Evolutionary conservation across 1,139 yeast genomes (phyloP).

Genomic region (Starmera stellimalicola): DNA sequence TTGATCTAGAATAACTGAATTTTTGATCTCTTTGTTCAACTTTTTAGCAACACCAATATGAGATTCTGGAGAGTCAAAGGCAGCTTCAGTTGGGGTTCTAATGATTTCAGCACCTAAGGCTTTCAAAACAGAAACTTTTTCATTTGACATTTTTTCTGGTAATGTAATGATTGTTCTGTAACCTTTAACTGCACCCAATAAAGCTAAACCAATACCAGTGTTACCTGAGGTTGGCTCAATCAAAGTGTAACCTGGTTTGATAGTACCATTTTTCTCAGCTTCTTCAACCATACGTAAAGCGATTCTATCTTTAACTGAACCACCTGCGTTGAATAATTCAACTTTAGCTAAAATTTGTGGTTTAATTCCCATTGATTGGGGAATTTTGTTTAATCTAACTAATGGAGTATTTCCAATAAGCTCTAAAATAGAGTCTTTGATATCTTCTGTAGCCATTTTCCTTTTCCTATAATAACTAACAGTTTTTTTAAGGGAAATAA

Average conservation of each 20-base stretch:
- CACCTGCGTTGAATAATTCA: conserved; percentile 87
- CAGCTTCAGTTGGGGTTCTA: conserved; percentile 89
- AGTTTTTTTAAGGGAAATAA: no score
- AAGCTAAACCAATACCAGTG: conserved; percentile 84
- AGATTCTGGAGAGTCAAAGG: conserved; percentile 89
- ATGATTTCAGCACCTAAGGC: conserved; percentile 89
- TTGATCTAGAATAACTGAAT: conserved; percentile 80
- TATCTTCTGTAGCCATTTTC: no score
- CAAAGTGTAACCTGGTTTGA: conserved; percentile 78
- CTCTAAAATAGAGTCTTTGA: conserved; percentile 49
- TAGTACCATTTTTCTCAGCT: conserved; percentile 71
- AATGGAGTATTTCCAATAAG: conserved; percentile 82
- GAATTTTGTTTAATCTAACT: conserved; percentile 65
- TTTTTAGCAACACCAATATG: conserved; percentile 85
- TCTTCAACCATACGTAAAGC: conserved; percentile 81
- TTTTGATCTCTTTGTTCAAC: conserved; percentile 76
- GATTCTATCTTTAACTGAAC: conserved; percentile 91
- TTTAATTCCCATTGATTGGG: conserved; percentile 68
- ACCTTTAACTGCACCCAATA: conserved; percentile 81
- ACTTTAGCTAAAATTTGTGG: conserved; percentile 81
- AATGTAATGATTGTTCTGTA: conserved; percentile 82
- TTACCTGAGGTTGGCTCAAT: conserved; percentile 89
- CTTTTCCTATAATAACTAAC: no score
- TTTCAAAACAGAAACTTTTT: conserved; percentile 79
- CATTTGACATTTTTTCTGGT: conserved; percentile 91